Percentiles rank a stretch among this genome's conserved stretches.
These are phyloP conservation scores for Nicotiana tabacum DNA, from an alignment of 257 asterid genomes.

Conservation along the genomic window DNA sequence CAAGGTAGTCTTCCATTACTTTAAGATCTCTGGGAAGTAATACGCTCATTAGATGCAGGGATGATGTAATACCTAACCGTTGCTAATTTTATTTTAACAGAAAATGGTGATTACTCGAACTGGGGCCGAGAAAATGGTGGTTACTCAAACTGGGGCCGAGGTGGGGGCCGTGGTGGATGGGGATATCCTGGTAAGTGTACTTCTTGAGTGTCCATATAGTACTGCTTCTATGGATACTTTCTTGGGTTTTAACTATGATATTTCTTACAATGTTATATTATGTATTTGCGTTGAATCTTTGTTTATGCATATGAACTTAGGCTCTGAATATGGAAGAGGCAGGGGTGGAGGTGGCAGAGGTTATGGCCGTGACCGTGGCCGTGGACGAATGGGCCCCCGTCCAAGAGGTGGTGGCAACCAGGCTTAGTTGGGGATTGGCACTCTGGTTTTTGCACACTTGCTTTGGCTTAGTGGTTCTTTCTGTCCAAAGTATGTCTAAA, in stretches of 20 bases:
- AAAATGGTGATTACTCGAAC: constrained; percentile 41
- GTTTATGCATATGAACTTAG: constrained; percentile 24
- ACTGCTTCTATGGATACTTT: not conserved
- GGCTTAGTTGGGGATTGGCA: constrained; percentile 28
- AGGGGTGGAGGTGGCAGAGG: constrained; percentile 65
- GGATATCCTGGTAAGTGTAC: constrained; percentile 57
- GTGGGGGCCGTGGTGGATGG: constrained; percentile 50
- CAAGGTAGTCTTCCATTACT: not conserved
- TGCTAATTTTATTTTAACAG: constrained; percentile 19
- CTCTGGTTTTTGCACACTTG: constrained; percentile 17
- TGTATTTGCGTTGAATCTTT: not conserved
- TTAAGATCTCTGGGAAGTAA: not conserved
- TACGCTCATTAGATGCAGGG: not conserved
- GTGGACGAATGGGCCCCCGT: constrained; percentile 46
- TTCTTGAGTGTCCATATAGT: not conserved
- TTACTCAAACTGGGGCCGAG: constrained; percentile 39
- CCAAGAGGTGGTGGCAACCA: constrained; percentile 57
- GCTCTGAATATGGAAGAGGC: constrained; percentile 70
- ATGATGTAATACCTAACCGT: not conserved
- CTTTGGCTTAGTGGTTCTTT: constrained; percentile 21
- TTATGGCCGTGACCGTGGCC: constrained; percentile 48
- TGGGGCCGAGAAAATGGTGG: constrained; percentile 39
- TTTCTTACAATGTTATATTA: not conserved
- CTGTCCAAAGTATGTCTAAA: constrained; percentile 10
- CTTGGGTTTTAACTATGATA: not conserved